Evolutionary conservation across 106 monocot genomes (phyloP).

Genomic region (Dendrobium huoshanense): DNA sequence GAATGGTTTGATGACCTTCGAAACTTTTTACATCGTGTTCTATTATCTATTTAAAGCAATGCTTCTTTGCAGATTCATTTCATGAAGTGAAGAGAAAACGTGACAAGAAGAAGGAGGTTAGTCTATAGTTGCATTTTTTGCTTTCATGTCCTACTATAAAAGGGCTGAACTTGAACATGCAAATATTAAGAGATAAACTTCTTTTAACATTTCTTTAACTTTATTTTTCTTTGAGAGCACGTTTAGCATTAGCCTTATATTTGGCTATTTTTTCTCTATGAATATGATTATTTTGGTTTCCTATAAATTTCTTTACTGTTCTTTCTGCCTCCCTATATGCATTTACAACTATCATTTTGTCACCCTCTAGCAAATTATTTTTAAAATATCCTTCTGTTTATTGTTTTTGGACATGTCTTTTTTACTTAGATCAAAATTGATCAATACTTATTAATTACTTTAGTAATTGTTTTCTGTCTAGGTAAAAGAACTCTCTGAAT

Average conservation of each 20-base stretch:
- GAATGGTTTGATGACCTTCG: neutral
- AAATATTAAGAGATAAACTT: neutral
- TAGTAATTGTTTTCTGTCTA: constrained; percentile 16
- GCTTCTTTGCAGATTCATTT: constrained; percentile 67
- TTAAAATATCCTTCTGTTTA: no score
- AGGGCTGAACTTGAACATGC: neutral
- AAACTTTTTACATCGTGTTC: neutral
- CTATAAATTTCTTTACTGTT: no score
- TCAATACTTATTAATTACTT: neutral
- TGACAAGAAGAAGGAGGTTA: constrained; percentile 97
- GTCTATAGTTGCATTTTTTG: constrained; percentile 9
- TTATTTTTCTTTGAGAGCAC: no score
- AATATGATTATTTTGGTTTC: neutral
- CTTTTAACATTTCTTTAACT: neutral
- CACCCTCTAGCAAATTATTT: no score
- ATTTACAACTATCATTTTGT: no score
- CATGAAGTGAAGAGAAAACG: constrained; percentile 96
- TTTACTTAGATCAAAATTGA: no score
- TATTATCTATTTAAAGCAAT: neutral
- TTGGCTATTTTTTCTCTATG: neutral
- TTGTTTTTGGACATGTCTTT: no score
- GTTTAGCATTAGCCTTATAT: neutral
- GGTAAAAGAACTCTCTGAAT: constrained; percentile 50
- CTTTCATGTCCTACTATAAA: neutral
- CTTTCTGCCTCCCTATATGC: no score